phyloP scores from a whole-genome alignment of 2,329 filamentous ascomycete species.

The Madurella fahalii region DNA sequence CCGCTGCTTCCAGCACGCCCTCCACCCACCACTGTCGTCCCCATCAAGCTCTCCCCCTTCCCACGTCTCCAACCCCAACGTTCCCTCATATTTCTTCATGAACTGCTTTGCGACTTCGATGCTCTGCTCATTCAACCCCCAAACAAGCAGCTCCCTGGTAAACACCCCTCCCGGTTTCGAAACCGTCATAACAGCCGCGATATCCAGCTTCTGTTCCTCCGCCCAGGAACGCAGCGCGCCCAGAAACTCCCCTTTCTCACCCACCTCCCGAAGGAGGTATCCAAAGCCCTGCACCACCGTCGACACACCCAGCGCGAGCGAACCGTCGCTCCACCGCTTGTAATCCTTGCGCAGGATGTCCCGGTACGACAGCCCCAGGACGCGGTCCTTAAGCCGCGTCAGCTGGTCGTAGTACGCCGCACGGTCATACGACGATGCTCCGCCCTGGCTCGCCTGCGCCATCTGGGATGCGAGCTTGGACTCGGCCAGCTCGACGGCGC shows the following conservation, averaged over 20 bases:
- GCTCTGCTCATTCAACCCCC: conserved; percentile 52
- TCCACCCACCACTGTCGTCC: conserved; percentile 39
- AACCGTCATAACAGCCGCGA: conserved; percentile 68
- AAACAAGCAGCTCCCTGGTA: conserved; percentile 63
- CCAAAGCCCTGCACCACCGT: conserved; percentile 59
- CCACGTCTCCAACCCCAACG: conserved; percentile 56
- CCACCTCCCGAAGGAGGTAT: conserved; percentile 55
- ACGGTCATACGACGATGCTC: conserved; percentile 45
- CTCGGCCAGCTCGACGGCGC: conserved; percentile 57
- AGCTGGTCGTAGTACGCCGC: conserved; percentile 57
- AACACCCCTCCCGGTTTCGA: conserved; percentile 53
- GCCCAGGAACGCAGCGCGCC: conserved; percentile 49
- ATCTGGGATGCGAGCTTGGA: conserved; percentile 31
- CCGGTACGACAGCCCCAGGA: conserved; percentile 55
- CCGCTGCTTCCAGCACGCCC: conserved; percentile 64
- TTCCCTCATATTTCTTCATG: conserved; percentile 38
- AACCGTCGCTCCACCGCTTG: conserved; percentile 67
- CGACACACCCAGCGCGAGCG: conserved; percentile 61
- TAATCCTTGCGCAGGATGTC: conserved; percentile 80
- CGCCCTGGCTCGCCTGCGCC: background rate
- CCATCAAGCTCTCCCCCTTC: conserved; percentile 43
- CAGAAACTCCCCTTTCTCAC: conserved; percentile 43
- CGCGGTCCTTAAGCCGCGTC: conserved; percentile 61
- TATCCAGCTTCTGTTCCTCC: conserved; percentile 53
- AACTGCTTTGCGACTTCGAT: conserved; percentile 53